phyloP scores from a whole-genome alignment of 2,329 filamentous ascomycete genomes.

The Monosporascus sp. region DNA sequence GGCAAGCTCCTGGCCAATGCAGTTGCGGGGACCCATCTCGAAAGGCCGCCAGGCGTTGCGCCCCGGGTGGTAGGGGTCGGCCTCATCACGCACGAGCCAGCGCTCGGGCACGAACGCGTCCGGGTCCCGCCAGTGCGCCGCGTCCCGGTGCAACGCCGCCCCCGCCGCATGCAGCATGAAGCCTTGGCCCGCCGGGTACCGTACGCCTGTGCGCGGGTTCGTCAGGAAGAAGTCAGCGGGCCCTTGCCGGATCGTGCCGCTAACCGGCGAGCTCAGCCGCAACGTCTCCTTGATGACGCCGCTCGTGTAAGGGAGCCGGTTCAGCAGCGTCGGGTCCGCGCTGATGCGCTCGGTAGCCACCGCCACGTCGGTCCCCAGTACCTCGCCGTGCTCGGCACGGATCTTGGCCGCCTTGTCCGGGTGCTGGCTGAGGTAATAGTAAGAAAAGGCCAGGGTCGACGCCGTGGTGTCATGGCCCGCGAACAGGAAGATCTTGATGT shows the following conservation, averaged over 20 bases:
- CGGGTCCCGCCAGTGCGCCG: slow-evolving; percentile 32
- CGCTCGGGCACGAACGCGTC: slow-evolving; percentile 37
- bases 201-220: slow-evolving; percentile 35
- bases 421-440: slow-evolving; percentile 18
- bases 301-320: slow-evolving; percentile 44
- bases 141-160: slow-evolving; percentile 25
- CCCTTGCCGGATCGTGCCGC: slow-evolving; percentile 34
- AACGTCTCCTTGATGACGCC: slow-evolving; percentile 50
- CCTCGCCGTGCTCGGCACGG: slow-evolving; percentile 26
- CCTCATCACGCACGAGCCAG: slow-evolving; percentile 27
- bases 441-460: slow-evolving; percentile 20
- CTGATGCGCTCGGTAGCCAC: slow-evolving; percentile 33
- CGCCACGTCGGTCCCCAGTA: slow-evolving; percentile 40
- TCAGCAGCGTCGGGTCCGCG: slow-evolving; percentile 39
- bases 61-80: slow-evolving; percentile 28
- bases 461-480: slow-evolving; percentile 29
- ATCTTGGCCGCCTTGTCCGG: slow-evolving; percentile 16
- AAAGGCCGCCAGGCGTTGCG: slow-evolving; percentile 49
- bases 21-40: slow-evolving; percentile 45
- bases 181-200: slow-evolving; percentile 32
- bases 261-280: slow-evolving; percentile 44
- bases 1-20: slow-evolving; percentile 52
- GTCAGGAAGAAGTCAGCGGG: slow-evolving; percentile 30
- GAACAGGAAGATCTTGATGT: slow-evolving; percentile 28
- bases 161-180: slow-evolving; percentile 22